Conservation (phyloP, 805 yeast genomes). For the Metschnikowia hibisci region DNA sequence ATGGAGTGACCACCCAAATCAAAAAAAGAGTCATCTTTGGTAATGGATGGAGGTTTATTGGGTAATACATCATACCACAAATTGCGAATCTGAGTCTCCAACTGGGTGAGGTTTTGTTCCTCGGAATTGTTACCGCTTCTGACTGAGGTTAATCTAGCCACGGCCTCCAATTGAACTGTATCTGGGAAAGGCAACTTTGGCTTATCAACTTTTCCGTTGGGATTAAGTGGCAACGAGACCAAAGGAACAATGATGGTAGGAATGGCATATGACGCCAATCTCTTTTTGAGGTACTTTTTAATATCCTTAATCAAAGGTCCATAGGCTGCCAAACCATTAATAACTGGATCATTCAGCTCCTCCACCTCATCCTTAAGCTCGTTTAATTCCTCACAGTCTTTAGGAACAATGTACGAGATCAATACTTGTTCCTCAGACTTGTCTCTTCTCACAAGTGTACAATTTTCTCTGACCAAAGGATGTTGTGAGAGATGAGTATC, state of each 20-base stretch:
- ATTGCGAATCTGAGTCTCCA: slow-evolving; percentile 68
- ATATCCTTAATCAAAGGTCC: slow-evolving; percentile 75
- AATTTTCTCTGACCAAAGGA: slow-evolving; percentile 85
- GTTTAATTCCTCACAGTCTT: slow-evolving; percentile 42
- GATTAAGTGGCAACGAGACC: slow-evolving; percentile 83
- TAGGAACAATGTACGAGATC: slow-evolving; percentile 88
- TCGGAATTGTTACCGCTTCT: slow-evolving; percentile 43
- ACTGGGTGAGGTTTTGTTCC: slow-evolving; percentile 47
- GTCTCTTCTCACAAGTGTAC: slow-evolving; percentile 88
- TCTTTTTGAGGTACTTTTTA: slow-evolving; percentile 69
- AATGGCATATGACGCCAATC: slow-evolving; percentile 89
- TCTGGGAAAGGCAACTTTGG: slow-evolving; percentile 96
- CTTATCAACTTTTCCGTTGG: slow-evolving; percentile 97
- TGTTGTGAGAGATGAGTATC: slow-evolving; percentile 96
- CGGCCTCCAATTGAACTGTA: slow-evolving; percentile 75
- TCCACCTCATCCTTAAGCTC: slow-evolving; percentile 48
- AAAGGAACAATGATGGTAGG: slow-evolving; percentile 91
- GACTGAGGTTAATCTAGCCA: slow-evolving; percentile 48
- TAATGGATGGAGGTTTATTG: slow-evolving; percentile 70
- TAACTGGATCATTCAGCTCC: slow-evolving; percentile 56
- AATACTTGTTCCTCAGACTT: slow-evolving; percentile 89
- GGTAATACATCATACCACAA: slow-evolving; percentile 87
- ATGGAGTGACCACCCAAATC: slow-evolving; percentile 98
- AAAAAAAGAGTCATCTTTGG: slow-evolving; percentile 84
- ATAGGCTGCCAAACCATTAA: slow-evolving; percentile 73